Conservation (phyloP, 2,329 filamentous ascomycete species). For the Septoria linicola region DNA sequence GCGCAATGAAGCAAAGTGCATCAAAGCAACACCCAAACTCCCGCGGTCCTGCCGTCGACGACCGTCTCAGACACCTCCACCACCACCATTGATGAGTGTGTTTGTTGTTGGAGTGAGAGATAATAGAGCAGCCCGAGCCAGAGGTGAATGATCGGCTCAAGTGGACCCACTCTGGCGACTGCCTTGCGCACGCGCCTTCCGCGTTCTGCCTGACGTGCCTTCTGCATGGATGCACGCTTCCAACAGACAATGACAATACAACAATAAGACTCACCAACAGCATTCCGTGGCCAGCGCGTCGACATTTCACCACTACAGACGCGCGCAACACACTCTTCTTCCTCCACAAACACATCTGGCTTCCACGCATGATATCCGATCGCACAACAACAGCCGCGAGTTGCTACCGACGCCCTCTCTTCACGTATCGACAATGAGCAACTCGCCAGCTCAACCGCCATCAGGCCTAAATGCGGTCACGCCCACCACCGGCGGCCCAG, state of each 20-base stretch:
- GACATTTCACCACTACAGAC: too few relatives aligned
- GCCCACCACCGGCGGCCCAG: conserved; percentile 42
- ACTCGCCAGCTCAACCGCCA: conserved; percentile 36
- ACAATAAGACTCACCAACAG: too few relatives aligned
- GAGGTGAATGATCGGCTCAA: too few relatives aligned
- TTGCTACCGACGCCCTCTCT: conserved; percentile 1
- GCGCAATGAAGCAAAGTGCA: neutral
- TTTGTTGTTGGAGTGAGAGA: too few relatives aligned
- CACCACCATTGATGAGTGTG: neutral
- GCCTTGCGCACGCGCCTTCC: too few relatives aligned
- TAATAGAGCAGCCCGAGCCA: too few relatives aligned
- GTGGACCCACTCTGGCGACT: too few relatives aligned
- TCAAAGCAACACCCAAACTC: conserved; percentile 5
- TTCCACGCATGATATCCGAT: conserved; percentile 4
- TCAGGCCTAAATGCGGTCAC: conserved; percentile 36
- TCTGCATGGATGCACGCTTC: too few relatives aligned
- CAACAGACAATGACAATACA: too few relatives aligned
- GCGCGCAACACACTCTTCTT: too few relatives aligned
- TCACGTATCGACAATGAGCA: conserved; percentile 33
- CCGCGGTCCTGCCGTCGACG: neutral
- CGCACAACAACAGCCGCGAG: neutral
- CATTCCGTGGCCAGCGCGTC: neutral
- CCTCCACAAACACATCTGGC: too few relatives aligned
- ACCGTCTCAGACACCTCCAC: conserved; percentile 1
- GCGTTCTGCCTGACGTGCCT: too few relatives aligned